A percentile compares a stretch with the other conserved stretches of the same genome.
Conservation (phyloP, 306 rosid genomes). For the Pyrus betulifolia region DNA sequence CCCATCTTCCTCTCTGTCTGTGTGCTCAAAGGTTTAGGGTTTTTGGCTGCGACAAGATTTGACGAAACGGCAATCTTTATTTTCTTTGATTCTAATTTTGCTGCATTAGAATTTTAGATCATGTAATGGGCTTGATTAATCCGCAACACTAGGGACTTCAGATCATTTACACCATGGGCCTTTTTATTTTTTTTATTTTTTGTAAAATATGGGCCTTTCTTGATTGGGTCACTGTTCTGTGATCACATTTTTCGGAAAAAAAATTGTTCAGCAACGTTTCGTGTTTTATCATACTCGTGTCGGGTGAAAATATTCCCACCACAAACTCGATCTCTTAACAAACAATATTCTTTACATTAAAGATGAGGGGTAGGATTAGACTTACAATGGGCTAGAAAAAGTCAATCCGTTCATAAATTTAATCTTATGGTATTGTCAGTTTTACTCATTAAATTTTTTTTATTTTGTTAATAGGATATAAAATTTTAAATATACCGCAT, state of each 20-base stretch:
- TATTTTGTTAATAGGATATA: too few species aligned
- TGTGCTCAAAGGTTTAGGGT: background rate
- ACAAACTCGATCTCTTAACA: too few species aligned
- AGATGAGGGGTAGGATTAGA: accelerated
- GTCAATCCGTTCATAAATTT: too few species aligned
- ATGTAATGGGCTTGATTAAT: background rate
- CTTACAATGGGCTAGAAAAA: too few species aligned
- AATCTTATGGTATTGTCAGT: too few species aligned
- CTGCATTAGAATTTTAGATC: background rate
- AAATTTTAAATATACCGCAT: too few species aligned
- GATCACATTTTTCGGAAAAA: too few species aligned
- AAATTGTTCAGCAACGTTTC: background rate
- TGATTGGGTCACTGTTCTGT: background rate
- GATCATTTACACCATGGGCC: background rate
- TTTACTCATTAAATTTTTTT: too few species aligned
- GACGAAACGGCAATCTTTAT: background rate
- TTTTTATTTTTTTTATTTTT: background rate
- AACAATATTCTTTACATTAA: too few species aligned
- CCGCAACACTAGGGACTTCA: background rate
- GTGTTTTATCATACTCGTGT: background rate
- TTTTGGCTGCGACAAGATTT: background rate
- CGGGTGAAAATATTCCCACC: too few species aligned
- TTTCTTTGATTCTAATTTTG: background rate
- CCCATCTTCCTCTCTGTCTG: conserved; percentile 27
- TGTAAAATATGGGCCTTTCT: background rate